Percentiles rank a stretch among this genome's conserved stretches.
Conservation (phyloP, 2,329 filamentous ascomycete genomes). For the Chaetomium globosum region DNA sequence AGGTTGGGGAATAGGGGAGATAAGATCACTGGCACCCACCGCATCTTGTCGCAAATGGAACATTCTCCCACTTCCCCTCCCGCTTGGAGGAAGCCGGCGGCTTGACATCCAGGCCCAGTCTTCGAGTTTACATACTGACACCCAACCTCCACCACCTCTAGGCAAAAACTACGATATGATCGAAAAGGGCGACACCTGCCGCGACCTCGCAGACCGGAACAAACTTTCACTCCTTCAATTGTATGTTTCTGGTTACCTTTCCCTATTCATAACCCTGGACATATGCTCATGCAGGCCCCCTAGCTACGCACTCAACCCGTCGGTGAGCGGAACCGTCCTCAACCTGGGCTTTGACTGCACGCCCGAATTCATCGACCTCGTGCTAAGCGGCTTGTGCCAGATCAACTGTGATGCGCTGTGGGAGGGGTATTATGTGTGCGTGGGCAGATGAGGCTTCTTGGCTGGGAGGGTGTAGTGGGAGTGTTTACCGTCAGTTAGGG, state of each 20-base stretch:
- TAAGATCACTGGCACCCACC: neutral
- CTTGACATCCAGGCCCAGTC: neutral
- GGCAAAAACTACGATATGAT: conserved; percentile 32
- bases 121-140: neutral
- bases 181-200: conserved; percentile 30
- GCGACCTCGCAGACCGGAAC: conserved; percentile 30
- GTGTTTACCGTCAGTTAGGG: neutral
- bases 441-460: conserved; percentile 19
- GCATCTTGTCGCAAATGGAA: neutral
- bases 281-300: no score
- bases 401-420: conserved; percentile 36
- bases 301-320: conserved; percentile 36
- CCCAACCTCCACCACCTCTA: conserved; percentile 5
- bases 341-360: conserved; percentile 28
- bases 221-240: conserved; percentile 31
- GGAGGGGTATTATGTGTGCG: conserved; percentile 36
- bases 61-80: neutral
- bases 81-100: neutral
- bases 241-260: conserved; percentile 21
- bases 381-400: conserved; percentile 35
- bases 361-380: conserved; percentile 11
- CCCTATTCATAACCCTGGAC: neutral
- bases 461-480: neutral
- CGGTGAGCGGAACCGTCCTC: conserved; percentile 30
- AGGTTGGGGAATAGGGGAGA: neutral